A percentile compares a stretch with the other conserved stretches of the same genome.
Evolutionary conservation across 306 rosid genomes (phyloP).

Genomic region (Senna siamea): DNA sequence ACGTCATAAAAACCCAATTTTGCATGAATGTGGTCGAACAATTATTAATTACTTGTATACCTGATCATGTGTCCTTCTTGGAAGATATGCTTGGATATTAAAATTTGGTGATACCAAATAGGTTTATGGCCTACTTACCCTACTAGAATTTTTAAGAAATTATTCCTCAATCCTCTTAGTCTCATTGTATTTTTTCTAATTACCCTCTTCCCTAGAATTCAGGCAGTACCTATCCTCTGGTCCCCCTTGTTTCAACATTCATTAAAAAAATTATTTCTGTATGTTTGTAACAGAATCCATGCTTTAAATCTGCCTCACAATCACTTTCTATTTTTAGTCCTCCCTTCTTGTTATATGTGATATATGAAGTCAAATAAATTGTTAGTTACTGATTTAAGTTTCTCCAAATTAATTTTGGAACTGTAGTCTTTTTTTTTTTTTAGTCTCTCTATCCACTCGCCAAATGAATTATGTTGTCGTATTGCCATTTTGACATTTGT

Average conservation of each 20-base stretch:
- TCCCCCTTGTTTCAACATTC: not conserved
- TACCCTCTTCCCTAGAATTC: constrained; percentile 7
- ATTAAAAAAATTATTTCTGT: not conserved
- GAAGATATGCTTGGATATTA: constrained; percentile 21
- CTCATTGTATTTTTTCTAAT: not conserved
- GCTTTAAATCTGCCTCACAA: not conserved
- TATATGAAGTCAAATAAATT: constrained; percentile 20
- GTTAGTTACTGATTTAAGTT: constrained; percentile 1
- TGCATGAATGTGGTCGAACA: not conserved
- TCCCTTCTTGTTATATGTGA: constrained; percentile 22
- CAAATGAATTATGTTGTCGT: constrained; percentile 5
- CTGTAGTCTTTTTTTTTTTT: constrained; percentile 31
- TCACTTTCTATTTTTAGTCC: constrained; percentile 17
- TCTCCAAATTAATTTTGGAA: constrained; percentile 28
- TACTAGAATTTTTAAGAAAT: not conserved
- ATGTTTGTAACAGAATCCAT: constrained; percentile 1
- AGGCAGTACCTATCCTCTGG: not conserved
- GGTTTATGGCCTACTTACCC: constrained; percentile 23
- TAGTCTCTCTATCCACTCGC: not conserved
- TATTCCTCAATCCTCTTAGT: not conserved
- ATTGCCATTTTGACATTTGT: constrained; percentile 31
- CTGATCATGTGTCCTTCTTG: constrained; percentile 1
- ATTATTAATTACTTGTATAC: constrained; percentile 13
- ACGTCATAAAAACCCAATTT: not conserved
- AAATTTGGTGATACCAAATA: constrained; percentile 32